Evolutionary conservation across 2,329 filamentous ascomycete species (phyloP).

Genomic region (Parafenestella ontariensis): DNA sequence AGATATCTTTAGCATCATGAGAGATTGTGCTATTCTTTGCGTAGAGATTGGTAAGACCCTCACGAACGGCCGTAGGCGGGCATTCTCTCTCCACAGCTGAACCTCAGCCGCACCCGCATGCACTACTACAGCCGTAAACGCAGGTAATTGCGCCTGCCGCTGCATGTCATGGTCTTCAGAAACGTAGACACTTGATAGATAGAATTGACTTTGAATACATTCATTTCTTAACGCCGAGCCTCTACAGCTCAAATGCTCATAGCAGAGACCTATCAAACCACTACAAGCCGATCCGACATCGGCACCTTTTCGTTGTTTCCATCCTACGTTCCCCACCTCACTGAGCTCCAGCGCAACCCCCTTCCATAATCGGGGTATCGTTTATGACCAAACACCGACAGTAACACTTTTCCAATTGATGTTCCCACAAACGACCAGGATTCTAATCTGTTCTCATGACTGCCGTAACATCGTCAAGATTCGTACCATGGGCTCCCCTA

Average conservation of each 20-base stretch:
- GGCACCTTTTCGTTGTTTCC: background rate
- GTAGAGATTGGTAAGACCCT: background rate
- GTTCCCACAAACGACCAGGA: conserved; percentile 3
- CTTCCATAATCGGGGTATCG: background rate
- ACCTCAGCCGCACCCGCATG: background rate
- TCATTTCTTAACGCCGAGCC: background rate
- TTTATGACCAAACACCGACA: conserved; percentile 4
- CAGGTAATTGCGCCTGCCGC: too few relatives aligned
- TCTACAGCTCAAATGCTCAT: conserved; percentile 3
- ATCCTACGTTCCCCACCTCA: background rate
- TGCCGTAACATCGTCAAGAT: conserved; percentile 34
- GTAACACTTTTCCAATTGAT: conserved; percentile 4
- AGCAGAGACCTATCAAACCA: background rate
- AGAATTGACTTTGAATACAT: background rate
- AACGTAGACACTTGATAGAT: background rate
- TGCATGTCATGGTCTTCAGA: background rate
- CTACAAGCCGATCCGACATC: background rate
- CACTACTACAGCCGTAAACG: background rate
- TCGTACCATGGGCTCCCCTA: conserved; percentile 23
- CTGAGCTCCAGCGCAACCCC: background rate
- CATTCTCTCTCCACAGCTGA: background rate
- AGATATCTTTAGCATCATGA: too few relatives aligned
- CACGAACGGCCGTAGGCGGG: too few relatives aligned
- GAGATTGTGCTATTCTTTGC: background rate
- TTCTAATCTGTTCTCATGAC: conserved; percentile 19